A percentile compares a stretch with the other conserved stretches of the same genome.
phyloP scores from a whole-genome alignment of 106 monocot genomes.

The Dendrobium officinale region DNA sequence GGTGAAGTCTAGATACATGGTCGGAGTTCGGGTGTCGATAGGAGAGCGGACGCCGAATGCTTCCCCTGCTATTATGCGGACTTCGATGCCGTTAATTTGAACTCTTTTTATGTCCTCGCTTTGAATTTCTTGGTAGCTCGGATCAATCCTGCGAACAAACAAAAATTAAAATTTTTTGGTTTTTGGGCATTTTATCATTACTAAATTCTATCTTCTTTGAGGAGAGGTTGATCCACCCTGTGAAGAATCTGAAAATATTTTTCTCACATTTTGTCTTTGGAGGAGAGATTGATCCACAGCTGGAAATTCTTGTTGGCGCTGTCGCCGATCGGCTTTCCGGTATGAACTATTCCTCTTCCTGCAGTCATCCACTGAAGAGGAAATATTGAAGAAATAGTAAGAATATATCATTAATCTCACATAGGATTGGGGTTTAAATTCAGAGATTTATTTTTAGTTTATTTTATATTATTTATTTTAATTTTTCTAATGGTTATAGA shows the following conservation, averaged over 20 bases:
- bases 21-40: conserved; percentile 68
- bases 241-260: too few relatives aligned
- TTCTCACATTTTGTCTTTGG: conserved; percentile 66
- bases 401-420: background rate
- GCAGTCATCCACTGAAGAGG: conserved; percentile 78
- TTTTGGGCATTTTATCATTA: too few relatives aligned
- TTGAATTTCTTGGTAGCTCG: conserved; percentile 63
- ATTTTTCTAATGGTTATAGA: background rate
- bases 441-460: background rate
- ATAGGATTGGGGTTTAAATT: background rate
- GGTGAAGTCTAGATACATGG: conserved; percentile 76
- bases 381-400: background rate
- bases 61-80: conserved; percentile 72
- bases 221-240: too few relatives aligned
- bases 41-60: conserved; percentile 55
- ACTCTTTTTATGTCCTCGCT: conserved; percentile 48
- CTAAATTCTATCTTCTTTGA: too few relatives aligned
- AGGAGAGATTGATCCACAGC: conserved; percentile 92
- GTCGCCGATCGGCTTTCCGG: conserved; percentile 56
- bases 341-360: conserved; percentile 72
- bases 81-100: conserved; percentile 33
- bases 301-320: conserved; percentile 62
- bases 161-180: too few relatives aligned
- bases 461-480: background rate
- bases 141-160: conserved; percentile 48